A percentile compares a stretch with the other conserved stretches of the same genome.
phyloP scores from a whole-genome alignment of 2,329 filamentous ascomycete genomes.

The Fusarium zealandicum region DNA sequence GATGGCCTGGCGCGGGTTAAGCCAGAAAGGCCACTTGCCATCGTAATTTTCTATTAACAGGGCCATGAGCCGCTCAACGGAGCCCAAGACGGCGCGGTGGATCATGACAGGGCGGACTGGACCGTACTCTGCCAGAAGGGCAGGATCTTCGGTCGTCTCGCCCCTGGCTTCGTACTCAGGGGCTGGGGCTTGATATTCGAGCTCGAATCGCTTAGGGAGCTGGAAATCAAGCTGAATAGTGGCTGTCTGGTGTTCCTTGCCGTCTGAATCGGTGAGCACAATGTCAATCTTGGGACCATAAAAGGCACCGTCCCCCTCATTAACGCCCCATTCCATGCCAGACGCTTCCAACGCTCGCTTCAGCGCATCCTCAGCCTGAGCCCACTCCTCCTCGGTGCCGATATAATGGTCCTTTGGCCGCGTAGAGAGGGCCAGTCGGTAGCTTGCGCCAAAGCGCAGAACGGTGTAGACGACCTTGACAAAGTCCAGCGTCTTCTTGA shows the following conservation, averaged over 20 bases:
- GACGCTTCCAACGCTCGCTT: conserved; percentile 65
- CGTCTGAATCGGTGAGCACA: conserved; percentile 78
- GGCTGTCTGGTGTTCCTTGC: conserved; percentile 87
- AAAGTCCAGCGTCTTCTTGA: conserved; percentile 76
- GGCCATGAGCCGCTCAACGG: conserved; percentile 84
- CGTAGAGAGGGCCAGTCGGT: conserved; percentile 80
- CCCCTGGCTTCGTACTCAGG: conserved; percentile 66
- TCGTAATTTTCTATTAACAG: conserved; percentile 84
- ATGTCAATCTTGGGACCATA: conserved; percentile 95
- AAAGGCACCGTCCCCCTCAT: conserved; percentile 85
- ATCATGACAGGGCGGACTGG: conserved; percentile 77
- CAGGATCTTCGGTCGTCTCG: conserved; percentile 57
- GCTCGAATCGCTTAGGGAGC: conserved; percentile 79
- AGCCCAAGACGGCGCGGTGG: conserved; percentile 84
- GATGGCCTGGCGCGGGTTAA: conserved; percentile 79
- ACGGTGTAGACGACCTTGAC: conserved; percentile 75
- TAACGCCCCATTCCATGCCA: conserved; percentile 74
- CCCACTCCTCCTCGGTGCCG: conserved; percentile 72
- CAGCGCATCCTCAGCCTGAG: conserved; percentile 52
- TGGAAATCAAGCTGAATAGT: conserved; percentile 93
- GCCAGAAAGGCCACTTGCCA: conserved; percentile 86
- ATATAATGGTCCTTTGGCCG: conserved; percentile 80
- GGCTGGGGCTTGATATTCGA: conserved; percentile 76
- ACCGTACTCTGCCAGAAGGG: conserved; percentile 60
- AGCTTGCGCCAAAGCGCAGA: conserved; percentile 71